These are phyloP conservation scores for Oropetium thomaeum DNA, from an alignment of 176 grass and related monocot genomes.

Conservation along the genomic window DNA sequence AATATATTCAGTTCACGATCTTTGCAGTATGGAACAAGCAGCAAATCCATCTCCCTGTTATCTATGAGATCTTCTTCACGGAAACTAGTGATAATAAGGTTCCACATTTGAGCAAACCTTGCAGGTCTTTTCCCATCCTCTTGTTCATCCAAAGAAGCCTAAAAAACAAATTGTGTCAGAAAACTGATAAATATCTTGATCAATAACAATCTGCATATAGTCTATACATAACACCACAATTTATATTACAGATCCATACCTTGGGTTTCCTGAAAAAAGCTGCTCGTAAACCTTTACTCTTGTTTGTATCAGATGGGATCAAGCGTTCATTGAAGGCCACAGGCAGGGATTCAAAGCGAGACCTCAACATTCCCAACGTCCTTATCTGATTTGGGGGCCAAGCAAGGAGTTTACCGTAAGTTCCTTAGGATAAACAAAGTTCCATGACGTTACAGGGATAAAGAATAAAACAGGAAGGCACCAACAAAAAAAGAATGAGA, in stretches of 20 bases:
- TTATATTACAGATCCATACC: conserved; percentile 34
- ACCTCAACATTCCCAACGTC: conserved; percentile 91
- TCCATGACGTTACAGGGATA: conserved; percentile 22
- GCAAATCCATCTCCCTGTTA: conserved; percentile 90
- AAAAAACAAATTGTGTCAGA: conserved; percentile 22
- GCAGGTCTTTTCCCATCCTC: conserved; percentile 69
- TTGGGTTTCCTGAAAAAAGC: conserved; percentile 53
- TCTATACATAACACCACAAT: neutral
- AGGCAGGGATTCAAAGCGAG: conserved; percentile 79
- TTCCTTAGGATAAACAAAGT: conserved; percentile 24
- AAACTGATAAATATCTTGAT: neutral
- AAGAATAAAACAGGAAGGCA: conserved; percentile 15
- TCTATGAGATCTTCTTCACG: conserved; percentile 94
- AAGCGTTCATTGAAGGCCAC: conserved; percentile 67
- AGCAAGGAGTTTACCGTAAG: conserved; percentile 27
- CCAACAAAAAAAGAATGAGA: neutral
- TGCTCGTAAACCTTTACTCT: conserved; percentile 57
- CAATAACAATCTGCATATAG: conserved; percentile 16
- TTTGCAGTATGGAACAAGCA: conserved; percentile 95
- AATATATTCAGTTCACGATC: conserved; percentile 77
- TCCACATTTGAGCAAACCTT: conserved; percentile 99
- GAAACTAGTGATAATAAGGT: conserved; percentile 85
- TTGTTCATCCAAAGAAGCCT: conserved; percentile 43
- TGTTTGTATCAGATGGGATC: conserved; percentile 72
- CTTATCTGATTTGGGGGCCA: conserved; percentile 62